Conservation (phyloP, 2,329 filamentous ascomycete species). For the Basipetospora chlamydospora region DNA sequence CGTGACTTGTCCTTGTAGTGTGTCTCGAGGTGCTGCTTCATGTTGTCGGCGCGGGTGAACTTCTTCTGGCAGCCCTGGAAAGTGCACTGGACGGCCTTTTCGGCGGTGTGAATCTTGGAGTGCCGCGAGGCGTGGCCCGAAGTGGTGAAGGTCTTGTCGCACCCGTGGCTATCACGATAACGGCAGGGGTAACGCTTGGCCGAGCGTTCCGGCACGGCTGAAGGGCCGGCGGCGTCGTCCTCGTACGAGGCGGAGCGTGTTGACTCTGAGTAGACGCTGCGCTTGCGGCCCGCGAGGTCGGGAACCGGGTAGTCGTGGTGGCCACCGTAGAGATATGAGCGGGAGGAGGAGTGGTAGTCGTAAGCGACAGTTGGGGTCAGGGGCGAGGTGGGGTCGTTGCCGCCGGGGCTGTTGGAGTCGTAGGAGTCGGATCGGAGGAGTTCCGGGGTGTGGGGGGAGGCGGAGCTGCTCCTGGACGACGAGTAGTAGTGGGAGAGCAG, state of each 20-base stretch:
- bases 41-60: conserved; percentile 72
- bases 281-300: conserved; percentile 17
- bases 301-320: conserved; percentile 16
- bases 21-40: conserved; percentile 72
- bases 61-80: conserved; percentile 61
- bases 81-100: conserved; percentile 58
- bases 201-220: conserved; percentile 27
- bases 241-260: conserved; percentile 36
- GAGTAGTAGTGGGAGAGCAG: conserved; percentile 19
- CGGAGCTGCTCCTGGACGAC: conserved; percentile 25
- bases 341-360: conserved; percentile 20
- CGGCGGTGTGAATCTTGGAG: conserved; percentile 70
- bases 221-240: conserved; percentile 29
- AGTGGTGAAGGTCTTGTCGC: conserved; percentile 69
- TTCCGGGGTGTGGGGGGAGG: conserved; percentile 37
- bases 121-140: conserved; percentile 76
- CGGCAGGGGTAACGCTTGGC: conserved; percentile 62
- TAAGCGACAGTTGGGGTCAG: conserved; percentile 36
- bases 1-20: conserved; percentile 52
- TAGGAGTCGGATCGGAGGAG: conserved; percentile 47
- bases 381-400: conserved; percentile 37
- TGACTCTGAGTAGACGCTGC: conserved; percentile 25
- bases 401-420: conserved; percentile 38
- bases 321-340: conserved; percentile 23
- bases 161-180: conserved; percentile 54